phyloP scores from a whole-genome alignment of 2,329 filamentous ascomycete genomes.

The Juglanconis juglandina region DNA sequence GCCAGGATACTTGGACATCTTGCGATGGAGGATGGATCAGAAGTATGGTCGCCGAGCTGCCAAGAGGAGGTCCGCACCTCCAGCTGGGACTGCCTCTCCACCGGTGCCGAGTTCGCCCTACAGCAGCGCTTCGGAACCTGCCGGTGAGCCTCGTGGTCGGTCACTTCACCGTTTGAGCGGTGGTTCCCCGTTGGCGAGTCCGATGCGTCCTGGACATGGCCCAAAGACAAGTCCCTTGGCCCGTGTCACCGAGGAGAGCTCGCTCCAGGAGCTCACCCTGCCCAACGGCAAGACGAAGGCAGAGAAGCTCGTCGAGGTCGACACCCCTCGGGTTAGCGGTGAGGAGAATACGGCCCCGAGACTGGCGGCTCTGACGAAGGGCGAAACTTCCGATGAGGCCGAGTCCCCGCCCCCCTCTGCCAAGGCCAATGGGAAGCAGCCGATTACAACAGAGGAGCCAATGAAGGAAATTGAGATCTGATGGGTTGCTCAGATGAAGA shows the following conservation, averaged over 20 bases:
- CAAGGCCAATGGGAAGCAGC: slow-evolving; percentile 43
- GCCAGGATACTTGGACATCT: slow-evolving; percentile 88
- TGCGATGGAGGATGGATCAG: slow-evolving; percentile 93
- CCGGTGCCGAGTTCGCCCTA: slow-evolving; percentile 58
- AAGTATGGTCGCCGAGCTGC: slow-evolving; percentile 72
- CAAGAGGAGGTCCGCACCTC: slow-evolving; percentile 52
- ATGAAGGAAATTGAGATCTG: slow-evolving; percentile 64
- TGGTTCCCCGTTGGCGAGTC: slow-evolving; percentile 61
- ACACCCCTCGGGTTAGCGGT: slow-evolving; percentile 47
- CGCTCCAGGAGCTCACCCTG: slow-evolving; percentile 33
- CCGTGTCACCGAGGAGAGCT: slow-evolving; percentile 67
- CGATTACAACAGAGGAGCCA: slow-evolving; percentile 42
- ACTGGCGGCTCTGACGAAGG: slow-evolving; percentile 31
- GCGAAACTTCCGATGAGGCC: slow-evolving; percentile 33
- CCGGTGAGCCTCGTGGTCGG: slow-evolving; percentile 62
- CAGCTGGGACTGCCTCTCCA: slow-evolving; percentile 40
- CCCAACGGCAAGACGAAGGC: slow-evolving; percentile 39
- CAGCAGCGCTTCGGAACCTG: slow-evolving; percentile 58
- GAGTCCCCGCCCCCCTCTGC: slow-evolving; percentile 25
- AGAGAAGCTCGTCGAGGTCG: slow-evolving; percentile 53
- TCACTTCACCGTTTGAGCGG: slow-evolving; percentile 67
- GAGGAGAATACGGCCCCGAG: slow-evolving; percentile 35
- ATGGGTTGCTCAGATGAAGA: slow-evolving; percentile 24
- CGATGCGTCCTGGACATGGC: slow-evolving; percentile 61
- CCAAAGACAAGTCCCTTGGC: slow-evolving; percentile 67